Evolutionary conservation across 306 rosid genomes (phyloP).

Genomic region (Quercus wislizeni): DNA sequence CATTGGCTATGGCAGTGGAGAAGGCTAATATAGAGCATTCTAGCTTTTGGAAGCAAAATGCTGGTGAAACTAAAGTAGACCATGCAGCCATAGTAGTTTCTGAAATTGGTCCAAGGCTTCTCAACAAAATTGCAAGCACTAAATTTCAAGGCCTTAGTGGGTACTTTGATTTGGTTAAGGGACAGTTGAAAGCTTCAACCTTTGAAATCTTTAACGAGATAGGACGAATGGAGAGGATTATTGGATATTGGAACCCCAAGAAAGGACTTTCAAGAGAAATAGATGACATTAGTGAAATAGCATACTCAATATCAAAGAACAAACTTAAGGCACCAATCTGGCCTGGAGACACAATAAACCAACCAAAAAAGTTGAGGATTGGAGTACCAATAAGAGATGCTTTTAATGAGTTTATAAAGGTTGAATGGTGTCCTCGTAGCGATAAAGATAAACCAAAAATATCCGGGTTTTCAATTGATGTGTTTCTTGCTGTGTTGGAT

Average conservation of each 20-base stretch:
- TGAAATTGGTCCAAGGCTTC: slow-evolving; percentile 8
- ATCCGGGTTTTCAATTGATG: slow-evolving; percentile 27
- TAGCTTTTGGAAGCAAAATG: not conserved
- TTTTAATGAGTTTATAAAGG: slow-evolving; percentile 13
- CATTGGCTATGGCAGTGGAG: slow-evolving; percentile 24
- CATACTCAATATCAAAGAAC: not conserved
- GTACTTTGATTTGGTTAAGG: not conserved
- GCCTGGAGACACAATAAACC: slow-evolving; percentile 29
- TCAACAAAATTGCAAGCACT: not conserved
- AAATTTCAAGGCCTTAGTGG: slow-evolving; percentile 24
- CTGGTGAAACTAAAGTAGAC: not conserved
- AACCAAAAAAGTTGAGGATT: slow-evolving; percentile 26
- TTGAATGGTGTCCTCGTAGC: slow-evolving; percentile 2
- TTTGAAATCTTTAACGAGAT: slow-evolving; percentile 30
- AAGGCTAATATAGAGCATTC: not conserved
- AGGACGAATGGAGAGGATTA: slow-evolving; percentile 9
- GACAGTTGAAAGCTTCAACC: not conserved
- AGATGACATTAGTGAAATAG: not conserved
- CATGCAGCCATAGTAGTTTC: not conserved
- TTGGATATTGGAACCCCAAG: slow-evolving; percentile 27
- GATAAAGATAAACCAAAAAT: not conserved
- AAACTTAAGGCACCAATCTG: slow-evolving; percentile 27
- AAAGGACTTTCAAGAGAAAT: not conserved
- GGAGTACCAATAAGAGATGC: slow-evolving; percentile 26
- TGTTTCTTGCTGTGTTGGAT: slow-evolving; percentile 18